These are phyloP conservation scores for Wallacemonas rigidus DNA, from an alignment of 208 protist species.

Conservation along the genomic window DNA sequence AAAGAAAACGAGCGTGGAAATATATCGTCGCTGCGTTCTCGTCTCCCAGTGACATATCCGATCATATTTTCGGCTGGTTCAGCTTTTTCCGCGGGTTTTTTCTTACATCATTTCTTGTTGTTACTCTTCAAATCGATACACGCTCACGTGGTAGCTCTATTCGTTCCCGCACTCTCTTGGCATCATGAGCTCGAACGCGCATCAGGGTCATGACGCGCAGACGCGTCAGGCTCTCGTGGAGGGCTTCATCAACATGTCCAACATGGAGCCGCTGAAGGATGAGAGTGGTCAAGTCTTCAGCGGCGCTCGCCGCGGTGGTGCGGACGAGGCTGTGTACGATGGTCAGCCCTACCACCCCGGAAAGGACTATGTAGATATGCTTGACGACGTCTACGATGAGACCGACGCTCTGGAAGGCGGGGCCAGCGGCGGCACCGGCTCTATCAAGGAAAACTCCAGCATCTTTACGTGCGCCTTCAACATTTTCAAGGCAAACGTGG, in stretches of 20 bases:
- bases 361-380: conserved; percentile 39
- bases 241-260: conserved; percentile 45
- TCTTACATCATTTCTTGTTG: not conserved
- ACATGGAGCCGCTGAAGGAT: conserved; percentile 29
- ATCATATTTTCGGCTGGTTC: no score
- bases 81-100: no score
- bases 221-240: conserved; percentile 35
- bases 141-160: not conserved
- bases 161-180: not conserved
- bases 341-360: conserved; percentile 15
- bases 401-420: conserved; percentile 1
- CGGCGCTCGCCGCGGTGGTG: not conserved
- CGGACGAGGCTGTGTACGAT: conserved; percentile 8
- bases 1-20: no score
- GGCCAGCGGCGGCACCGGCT: conserved; percentile 20
- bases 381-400: conserved; percentile 27
- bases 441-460: conserved; percentile 62
- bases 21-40: no score
- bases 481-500: conserved; percentile 91
- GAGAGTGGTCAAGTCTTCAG: conserved; percentile 23
- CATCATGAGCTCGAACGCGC: conserved; percentile 2
- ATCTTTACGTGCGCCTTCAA: conserved; percentile 75
- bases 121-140: not conserved
- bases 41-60: no score
- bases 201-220: conserved; percentile 19